These are phyloP conservation scores for Casuarina cunninghamiana DNA, from an alignment of 306 rosid genomes.

Conservation along the genomic window DNA sequence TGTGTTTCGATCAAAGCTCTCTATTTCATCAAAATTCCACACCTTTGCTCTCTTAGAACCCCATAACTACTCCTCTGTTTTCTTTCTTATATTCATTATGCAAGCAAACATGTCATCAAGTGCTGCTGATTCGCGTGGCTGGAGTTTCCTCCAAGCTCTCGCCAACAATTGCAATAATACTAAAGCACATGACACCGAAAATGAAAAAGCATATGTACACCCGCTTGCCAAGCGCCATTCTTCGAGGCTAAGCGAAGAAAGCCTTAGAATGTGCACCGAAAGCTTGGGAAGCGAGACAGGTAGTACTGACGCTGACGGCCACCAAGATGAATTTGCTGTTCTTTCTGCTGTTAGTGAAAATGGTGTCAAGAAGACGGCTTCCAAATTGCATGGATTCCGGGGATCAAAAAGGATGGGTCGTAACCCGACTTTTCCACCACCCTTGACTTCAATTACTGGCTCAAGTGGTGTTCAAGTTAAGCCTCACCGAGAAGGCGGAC, in stretches of 20 bases:
- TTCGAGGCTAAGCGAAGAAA: conserved; percentile 46
- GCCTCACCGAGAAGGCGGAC: conserved; percentile 71
- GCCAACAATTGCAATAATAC: conserved; percentile 9
- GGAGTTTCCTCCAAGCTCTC: conserved; percentile 55
- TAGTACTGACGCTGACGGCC: conserved; percentile 37
- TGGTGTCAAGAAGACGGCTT: neutral
- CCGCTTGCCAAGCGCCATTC: conserved; percentile 46
- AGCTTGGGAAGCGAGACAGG: conserved; percentile 77
- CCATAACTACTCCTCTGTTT: conserved; percentile 29
- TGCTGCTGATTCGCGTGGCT: conserved; percentile 30
- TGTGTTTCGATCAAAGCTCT: conserved; percentile 13
- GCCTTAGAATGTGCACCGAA: conserved; percentile 87
- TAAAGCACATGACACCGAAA: conserved; percentile 22
- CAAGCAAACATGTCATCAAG: conserved; percentile 45
- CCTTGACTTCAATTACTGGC: conserved; percentile 54
- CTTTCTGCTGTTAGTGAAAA: conserved; percentile 24
- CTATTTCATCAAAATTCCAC: conserved; percentile 20
- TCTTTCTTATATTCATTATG: conserved; percentile 17
- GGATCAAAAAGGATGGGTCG: conserved; percentile 27
- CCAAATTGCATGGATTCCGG: neutral
- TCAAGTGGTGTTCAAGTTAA: conserved; percentile 45
- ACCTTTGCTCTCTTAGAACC: conserved; percentile 5
- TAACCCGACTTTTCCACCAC: conserved; percentile 63
- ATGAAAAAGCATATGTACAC: conserved; percentile 48
- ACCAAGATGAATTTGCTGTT: conserved; percentile 36